Base-by-base conservation (phyloP, 768 basidiomycete genomes). In the Auricularia cornea region DNA sequence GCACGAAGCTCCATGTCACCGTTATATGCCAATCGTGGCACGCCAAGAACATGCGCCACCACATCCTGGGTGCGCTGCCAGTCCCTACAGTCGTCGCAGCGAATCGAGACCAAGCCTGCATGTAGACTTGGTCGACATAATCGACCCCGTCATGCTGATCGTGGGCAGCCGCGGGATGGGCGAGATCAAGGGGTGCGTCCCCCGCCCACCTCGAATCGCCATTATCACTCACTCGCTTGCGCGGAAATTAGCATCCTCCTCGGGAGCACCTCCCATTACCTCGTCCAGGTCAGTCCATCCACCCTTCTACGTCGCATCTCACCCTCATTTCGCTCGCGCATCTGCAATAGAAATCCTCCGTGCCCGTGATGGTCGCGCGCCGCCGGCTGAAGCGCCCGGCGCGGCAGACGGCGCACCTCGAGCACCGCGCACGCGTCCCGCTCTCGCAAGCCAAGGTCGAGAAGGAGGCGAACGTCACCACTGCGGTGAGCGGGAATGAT, bases 311-410 rank as follows among this genome's bases (percentile, higher is more conserved):
- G 33, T 52, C 40, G 26, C n/a, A 33, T 28, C 28, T 35, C 28
- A 8, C 23, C 23, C 48, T 59, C 60, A 3, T 52, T 1, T 20
- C 1, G 2, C 51, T 52, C 44, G 60, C 62, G 20, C 35, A 44
- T 62, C 16, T 76, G 28, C 68, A 68, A 5, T 72, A 93, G 81
- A 94, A 93, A 75, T 95, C 92, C 65, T 92, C 92, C 18, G 94
- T 96, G 0, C 94, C 95, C 0, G 94, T 97, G 62, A 96, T 98
- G 94, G 93, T 96, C 61, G 92, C 94, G 3, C 91, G 94, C 61
- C 86, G 94, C 60, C 82, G 94, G 14, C 86, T 97, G 72, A 92
- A 92, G 74, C 86, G 92, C 2, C 92, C 94, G 26, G 86, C 94
- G 14, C 84, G 85, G 62, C 88, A 87, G 59, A 83, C 85, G 3